Percentiles rank a stretch among this genome's conserved stretches.
Conservation (phyloP, 2,329 filamentous ascomycete genomes). For the Ophiostoma triangulosporum region DNA sequence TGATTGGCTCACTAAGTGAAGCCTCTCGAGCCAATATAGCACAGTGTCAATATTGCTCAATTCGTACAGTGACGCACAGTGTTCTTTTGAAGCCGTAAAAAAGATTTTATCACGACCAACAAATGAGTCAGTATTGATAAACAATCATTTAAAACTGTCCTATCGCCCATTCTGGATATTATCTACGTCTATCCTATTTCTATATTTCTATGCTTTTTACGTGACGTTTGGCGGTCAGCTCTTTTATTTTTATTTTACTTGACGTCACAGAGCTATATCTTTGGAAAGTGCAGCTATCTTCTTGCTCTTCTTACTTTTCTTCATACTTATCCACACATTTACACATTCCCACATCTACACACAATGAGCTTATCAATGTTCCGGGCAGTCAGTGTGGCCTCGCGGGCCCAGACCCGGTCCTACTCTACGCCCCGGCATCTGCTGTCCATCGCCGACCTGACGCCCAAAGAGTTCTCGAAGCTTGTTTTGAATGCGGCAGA, state of each 20-base stretch:
- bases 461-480: conserved; percentile 61
- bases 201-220: not conserved
- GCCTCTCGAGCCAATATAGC: not conserved
- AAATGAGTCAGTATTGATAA: not conserved
- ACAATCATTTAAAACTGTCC: not conserved
- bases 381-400: conserved; percentile 16
- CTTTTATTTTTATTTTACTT: not conserved
- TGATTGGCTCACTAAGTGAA: not conserved
- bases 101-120: conserved; percentile 2
- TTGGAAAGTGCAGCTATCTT: not conserved
- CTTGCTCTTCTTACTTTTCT: not conserved
- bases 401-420: conserved; percentile 26
- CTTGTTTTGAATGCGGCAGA: conserved; percentile 71
- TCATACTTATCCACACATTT: not conserved
- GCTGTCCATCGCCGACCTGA: conserved; percentile 80
- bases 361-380: conserved; percentile 15
- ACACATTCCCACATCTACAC: not conserved
- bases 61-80: not conserved
- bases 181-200: not conserved
- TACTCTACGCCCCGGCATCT: conserved; percentile 62
- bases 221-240: not conserved
- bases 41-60: not conserved
- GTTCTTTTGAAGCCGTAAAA: not conserved
- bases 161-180: not conserved
- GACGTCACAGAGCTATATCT: too few relatives aligned